phyloP scores from a whole-genome alignment of 78 protist species.

The Planoprotostelium fungivorum region DNA sequence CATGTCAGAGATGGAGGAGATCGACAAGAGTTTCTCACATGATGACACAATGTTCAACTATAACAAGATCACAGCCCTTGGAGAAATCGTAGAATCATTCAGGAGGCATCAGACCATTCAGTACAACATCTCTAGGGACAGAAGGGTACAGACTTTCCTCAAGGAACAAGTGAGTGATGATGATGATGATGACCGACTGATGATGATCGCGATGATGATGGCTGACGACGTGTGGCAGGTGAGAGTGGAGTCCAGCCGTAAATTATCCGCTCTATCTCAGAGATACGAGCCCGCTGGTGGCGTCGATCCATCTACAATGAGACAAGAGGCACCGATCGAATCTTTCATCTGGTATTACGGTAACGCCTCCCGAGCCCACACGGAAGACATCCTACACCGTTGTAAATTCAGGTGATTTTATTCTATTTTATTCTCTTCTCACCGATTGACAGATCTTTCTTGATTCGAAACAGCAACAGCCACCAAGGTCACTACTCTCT shows the following conservation, averaged over 20 bases:
- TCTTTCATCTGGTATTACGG: neutral
- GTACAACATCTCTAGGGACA: neutral
- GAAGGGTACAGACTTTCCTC: neutral
- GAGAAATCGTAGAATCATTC: neutral
- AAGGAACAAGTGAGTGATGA: neutral
- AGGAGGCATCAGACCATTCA: neutral
- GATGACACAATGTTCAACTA: neutral
- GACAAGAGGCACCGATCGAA: neutral
- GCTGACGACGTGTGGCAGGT: neutral
- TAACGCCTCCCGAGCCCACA: neutral
- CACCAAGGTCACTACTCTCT: neutral
- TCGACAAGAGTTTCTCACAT: neutral
- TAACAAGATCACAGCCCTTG: neutral
- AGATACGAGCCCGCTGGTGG: neutral
- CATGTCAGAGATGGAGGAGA: neutral
- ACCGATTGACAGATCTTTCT: too few species aligned
- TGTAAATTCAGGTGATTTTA: neutral
- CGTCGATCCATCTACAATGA: neutral
- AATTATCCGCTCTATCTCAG: neutral
- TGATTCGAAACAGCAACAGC: too few species aligned
- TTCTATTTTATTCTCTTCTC: neutral
- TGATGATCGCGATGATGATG: neutral
- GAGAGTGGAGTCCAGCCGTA: neutral
- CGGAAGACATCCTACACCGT: neutral
- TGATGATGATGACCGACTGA: neutral